These are phyloP conservation scores for Thraustochytrium sp. DNA, from an alignment of 352 stramenopile genomes.

Conservation along the genomic window DNA sequence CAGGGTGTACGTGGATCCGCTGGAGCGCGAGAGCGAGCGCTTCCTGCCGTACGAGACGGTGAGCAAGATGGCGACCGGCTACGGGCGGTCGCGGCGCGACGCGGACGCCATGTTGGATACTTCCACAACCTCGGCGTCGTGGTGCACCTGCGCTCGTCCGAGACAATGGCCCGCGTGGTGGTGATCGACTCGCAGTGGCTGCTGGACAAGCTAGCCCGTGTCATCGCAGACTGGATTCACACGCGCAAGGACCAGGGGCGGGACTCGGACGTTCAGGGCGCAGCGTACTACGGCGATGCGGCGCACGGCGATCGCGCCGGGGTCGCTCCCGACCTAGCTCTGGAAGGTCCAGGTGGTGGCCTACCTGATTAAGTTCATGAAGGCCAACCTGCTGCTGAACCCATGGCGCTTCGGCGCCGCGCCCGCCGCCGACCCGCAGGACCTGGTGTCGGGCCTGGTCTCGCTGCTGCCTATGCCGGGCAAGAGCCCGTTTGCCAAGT, in stretches of 20 bases:
- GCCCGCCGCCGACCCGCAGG: neutral
- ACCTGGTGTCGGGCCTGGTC: slow-evolving; percentile 2
- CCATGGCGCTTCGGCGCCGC: neutral
- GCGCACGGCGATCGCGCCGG: neutral
- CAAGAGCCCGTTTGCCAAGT: neutral
- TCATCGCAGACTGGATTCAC: slow-evolving; percentile 14
- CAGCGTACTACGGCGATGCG: neutral
- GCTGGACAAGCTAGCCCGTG: neutral
- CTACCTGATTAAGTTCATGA: slow-evolving; percentile 23
- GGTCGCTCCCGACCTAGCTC: neutral
- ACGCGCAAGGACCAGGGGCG: neutral
- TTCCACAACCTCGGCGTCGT: slow-evolving; percentile 15
- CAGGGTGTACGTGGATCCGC: neutral
- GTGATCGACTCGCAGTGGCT: slow-evolving; percentile 27
- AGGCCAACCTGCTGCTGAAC: neutral
- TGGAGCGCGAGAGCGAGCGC: neutral
- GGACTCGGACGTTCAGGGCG: neutral
- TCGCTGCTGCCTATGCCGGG: neutral
- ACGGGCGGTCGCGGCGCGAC: neutral
- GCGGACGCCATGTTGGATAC: neutral
- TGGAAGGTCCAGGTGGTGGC: neutral
- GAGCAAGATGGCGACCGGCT: neutral
- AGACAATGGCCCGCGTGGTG: neutral
- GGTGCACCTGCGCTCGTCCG: neutral
- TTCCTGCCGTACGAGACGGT: neutral